Base-by-base conservation (phyloP, 139 green algal genomes). In the Chlorella sp. region DNA sequence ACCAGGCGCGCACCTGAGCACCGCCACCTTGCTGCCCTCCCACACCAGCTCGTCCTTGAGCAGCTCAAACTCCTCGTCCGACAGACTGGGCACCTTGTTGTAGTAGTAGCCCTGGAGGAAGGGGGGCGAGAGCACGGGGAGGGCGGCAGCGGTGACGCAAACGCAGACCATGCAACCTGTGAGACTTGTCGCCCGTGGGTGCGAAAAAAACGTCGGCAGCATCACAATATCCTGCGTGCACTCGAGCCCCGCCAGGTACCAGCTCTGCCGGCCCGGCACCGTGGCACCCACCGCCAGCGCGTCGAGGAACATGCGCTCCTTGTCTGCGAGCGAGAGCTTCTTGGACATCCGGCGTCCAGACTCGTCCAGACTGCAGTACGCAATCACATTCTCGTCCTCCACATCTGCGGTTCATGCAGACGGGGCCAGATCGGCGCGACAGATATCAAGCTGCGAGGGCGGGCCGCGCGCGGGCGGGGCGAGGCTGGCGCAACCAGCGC, bases 41-140 rank as follows among this genome's bases (percentile, higher is more conserved):
- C 92, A 97, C 35, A 92, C 71, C n/a, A 97, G 85, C 81, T 97
- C 91, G 38, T 97, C 87, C 83, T 97, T 97, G 48, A 97, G 82
- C 23, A 90, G 80, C n/a, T 90, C 80, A 73, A 96, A 97, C 84
- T 97, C 93, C 45, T 91, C 87, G 62, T 97, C 89, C 0, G 73
- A 82, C 77, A 97, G 85, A 3, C 69, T 85, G 9, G 93, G 83
- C 83, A 89, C 86, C 68, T 90, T 86, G 27, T 90, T 90, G 29
- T 86, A 92, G 80, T 96, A 94, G 75, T 86, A 94, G 0, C 84
- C 75, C 79, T 88, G 76, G 56, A n/a, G 46, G 46, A 17, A 55
- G 46, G 46, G 46, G 17, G 46, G 14, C 14, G 17, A 60, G 31
- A 8, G 4, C 67, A 38, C 8, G 17, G 15, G 61, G 23, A n/a